Base-by-base conservation (phyloP, 2,329 filamentous ascomycete species). In the Hirsutella minnesotensis region DNA sequence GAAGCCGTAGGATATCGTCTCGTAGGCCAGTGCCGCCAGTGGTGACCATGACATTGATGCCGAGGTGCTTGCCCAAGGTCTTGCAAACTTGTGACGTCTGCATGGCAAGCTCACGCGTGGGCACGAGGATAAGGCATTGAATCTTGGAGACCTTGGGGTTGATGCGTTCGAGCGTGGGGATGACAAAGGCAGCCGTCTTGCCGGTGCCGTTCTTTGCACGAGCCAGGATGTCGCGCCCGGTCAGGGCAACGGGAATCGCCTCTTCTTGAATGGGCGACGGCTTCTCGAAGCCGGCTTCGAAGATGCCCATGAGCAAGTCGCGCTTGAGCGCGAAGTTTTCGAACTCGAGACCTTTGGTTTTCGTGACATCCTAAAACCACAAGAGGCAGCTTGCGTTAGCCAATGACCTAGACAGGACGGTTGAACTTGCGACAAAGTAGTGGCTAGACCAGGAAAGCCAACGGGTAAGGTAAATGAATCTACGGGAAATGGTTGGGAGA, bases 11-110 rank as follows among this genome's bases (percentile, higher is more conserved):
- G 59, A 98, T 98, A 62, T 98, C 92, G 63, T 98, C 92, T 59
- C 92, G 87, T 44, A 98, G 72, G 21, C 86, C 86, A 35, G 92
- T 96, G 56, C 92, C 92, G 64, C 92, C 92, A 20, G 94, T 98
- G 39, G 90, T 95, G 52, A 98, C 94, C 94, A 98, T 98, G 57
- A 98, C 90, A 58, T 98, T 96, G 66, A 98, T 76, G 44, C 88
- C 88, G 34, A 98, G 80, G 60, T 98, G 89, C 67, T 98, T 96
- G 49, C 94, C 94, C 38, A 98, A 77, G 12, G 83, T 95, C 73
- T 96, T 98, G 79, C 92, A 98, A 52, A 98, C 92, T 67, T 98
- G 92, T 40, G 94, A 98, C 47, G 92, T 98, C 66, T 98, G 92
- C 65, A 98, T 82, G 43, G 94, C 94, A 54, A 98, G 74, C 69